These are phyloP conservation scores for Physaria fendleri DNA, from an alignment of 345 rosid species.

Conservation along the genomic window DNA sequence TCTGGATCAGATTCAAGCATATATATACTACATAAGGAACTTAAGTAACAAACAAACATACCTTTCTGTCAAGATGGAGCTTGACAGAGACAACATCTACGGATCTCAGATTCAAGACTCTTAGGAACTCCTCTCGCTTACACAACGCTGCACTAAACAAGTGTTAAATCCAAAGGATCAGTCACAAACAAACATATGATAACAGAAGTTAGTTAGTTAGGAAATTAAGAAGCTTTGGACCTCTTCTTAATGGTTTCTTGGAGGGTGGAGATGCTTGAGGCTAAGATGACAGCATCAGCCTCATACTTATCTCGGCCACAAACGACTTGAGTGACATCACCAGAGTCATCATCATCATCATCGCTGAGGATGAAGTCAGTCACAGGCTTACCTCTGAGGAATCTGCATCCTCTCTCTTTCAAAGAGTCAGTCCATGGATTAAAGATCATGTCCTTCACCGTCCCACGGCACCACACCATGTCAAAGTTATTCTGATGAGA, in stretches of 20 bases:
- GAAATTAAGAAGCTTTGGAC: slow-evolving; percentile 13
- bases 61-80: slow-evolving; percentile 51
- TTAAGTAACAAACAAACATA: background rate
- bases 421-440: background rate
- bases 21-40: background rate
- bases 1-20: background rate
- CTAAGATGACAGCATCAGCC: slow-evolving; percentile 53
- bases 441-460: background rate
- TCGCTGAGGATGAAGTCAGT: slow-evolving; percentile 9
- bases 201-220: background rate
- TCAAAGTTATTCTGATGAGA: slow-evolving; percentile 37
- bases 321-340: slow-evolving; percentile 40
- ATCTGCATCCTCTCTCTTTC: background rate
- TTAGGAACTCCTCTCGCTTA: slow-evolving; percentile 52
- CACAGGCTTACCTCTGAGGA: background rate
- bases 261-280: slow-evolving; percentile 43
- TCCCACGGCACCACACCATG: background rate
- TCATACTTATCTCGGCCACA: slow-evolving; percentile 34
- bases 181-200: background rate
- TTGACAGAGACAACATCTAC: slow-evolving; percentile 41
- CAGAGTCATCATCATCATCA: slow-evolving; percentile 43
- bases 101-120: slow-evolving; percentile 42
- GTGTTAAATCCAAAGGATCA: slow-evolving; percentile 11
- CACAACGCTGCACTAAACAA: slow-evolving; percentile 47
- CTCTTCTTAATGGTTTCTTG: slow-evolving; percentile 48